Evolutionary conservation across 179 eudicot species (phyloP).

Genomic region (Beta macrorhiza): DNA sequence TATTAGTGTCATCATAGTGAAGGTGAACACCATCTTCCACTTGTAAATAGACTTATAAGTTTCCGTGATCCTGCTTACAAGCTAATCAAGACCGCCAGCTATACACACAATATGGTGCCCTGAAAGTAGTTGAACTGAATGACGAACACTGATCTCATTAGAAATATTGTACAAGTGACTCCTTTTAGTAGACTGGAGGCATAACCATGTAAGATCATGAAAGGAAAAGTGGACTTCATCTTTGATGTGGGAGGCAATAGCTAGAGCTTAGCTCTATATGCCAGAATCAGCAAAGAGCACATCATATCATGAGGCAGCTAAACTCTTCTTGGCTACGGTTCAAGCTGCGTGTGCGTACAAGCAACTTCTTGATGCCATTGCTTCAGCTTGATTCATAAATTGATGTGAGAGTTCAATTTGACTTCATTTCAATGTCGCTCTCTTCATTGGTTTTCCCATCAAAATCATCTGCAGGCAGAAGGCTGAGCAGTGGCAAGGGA

Average conservation of each 20-base stretch:
- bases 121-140: background rate
- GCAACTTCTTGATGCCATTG: background rate
- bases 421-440: constrained; percentile 64
- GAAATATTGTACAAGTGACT: background rate
- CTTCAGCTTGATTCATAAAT: background rate
- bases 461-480: constrained; percentile 62
- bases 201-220: background rate
- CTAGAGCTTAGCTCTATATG: background rate
- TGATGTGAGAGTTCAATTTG: constrained; percentile 41
- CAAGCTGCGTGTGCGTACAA: background rate
- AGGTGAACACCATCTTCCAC: background rate
- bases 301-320: background rate
- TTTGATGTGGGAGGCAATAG: background rate
- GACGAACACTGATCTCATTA: background rate
- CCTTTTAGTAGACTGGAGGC: background rate
- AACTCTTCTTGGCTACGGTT: background rate
- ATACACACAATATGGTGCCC: background rate
- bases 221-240: background rate
- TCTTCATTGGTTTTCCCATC: constrained; percentile 36
- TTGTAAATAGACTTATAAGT: background rate
- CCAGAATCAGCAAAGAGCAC: background rate
- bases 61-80: background rate
- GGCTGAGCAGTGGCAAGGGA: constrained; percentile 79
- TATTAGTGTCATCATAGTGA: background rate
- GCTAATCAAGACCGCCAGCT: background rate